Base-by-base conservation (phyloP, 2,329 filamentous ascomycete species). In the Fusarium nisikadoi region DNA sequence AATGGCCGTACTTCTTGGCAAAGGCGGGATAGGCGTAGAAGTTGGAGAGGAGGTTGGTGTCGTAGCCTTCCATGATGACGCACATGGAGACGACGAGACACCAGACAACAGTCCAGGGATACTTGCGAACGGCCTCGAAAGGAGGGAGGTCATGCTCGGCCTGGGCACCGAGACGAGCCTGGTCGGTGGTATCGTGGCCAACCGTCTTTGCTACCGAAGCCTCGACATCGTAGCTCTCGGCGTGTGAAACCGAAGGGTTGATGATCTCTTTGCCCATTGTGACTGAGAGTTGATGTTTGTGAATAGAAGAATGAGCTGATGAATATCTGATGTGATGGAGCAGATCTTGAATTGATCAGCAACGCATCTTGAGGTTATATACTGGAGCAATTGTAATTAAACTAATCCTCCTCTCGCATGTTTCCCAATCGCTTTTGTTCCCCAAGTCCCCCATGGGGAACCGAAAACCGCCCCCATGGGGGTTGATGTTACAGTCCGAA, bases 41-140 rank as follows among this genome's bases (percentile, higher is more conserved):
- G 62, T 80, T 82, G 66, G 72, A 74, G 14, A 84, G 77, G 1
- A 82, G 68, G 23, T 77, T 80, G 8, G 78, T 80, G 25, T 82
- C 81, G 56, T 82, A 82, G n/a, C 81, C 83, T 42, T 84, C 83
- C 83, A 85, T 85, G 68, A 85, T 79, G 53, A 84, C 80, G 13
- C 80, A 79, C 50, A 78, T 76, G 29, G 80, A 81, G 9, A 83
- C 71, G 12, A 81, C 50, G 5, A 82, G 67, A 25, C 79, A 80
- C 81, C 81, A 83, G n/a, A 78, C 64, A 38, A 83, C 77, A 6
- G 82, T 82, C 75, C 79, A 77, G 29, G 78, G 81, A 63, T 81
- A 80, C 38, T 71, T 67, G 3, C 72, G 65, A 14, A 81, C 66
- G 6, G 80, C 80, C 29, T 79, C 70, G 7, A 71, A 52, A 19